Evolutionary conservation across 1,284 basidiomycete species (phyloP).

Genomic region (Sporisorium scitamineum): DNA sequence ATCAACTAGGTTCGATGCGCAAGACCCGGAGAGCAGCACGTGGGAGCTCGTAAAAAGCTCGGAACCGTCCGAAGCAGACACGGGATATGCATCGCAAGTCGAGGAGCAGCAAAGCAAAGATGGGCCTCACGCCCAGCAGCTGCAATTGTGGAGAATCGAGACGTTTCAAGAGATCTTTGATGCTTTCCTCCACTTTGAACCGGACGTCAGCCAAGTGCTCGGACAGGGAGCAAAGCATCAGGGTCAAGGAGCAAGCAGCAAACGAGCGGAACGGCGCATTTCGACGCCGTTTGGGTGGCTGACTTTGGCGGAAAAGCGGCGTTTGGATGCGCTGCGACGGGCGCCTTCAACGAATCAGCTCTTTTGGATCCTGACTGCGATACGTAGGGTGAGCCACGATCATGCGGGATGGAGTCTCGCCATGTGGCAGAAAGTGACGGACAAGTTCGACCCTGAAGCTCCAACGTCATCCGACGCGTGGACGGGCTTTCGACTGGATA

Average conservation of each 20-base stretch:
- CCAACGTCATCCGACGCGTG: conserved; percentile 2
- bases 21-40: conserved; percentile 16
- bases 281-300: conserved; percentile 24
- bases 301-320: conserved; percentile 22
- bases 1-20: conserved; percentile 9
- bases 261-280: conserved; percentile 8
- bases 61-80: neutral
- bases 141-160: conserved; percentile 32
- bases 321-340: conserved; percentile 16
- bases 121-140: conserved; percentile 8
- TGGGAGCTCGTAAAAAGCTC: conserved; percentile 16
- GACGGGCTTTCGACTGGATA: conserved; percentile 26
- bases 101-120: neutral
- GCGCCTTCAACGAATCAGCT: conserved; percentile 42
- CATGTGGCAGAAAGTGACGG: conserved; percentile 37
- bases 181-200: conserved; percentile 31
- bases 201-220: conserved; percentile 13
- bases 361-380: conserved; percentile 45
- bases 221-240: neutral
- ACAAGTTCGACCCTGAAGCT: conserved; percentile 21
- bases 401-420: conserved; percentile 40
- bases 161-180: conserved; percentile 46
- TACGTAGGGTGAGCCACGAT: conserved; percentile 43
- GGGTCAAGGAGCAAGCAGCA: neutral
- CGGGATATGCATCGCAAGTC: neutral